phyloP scores from a whole-genome alignment of 306 rosid genomes.

The Ormosia emarginata region DNA sequence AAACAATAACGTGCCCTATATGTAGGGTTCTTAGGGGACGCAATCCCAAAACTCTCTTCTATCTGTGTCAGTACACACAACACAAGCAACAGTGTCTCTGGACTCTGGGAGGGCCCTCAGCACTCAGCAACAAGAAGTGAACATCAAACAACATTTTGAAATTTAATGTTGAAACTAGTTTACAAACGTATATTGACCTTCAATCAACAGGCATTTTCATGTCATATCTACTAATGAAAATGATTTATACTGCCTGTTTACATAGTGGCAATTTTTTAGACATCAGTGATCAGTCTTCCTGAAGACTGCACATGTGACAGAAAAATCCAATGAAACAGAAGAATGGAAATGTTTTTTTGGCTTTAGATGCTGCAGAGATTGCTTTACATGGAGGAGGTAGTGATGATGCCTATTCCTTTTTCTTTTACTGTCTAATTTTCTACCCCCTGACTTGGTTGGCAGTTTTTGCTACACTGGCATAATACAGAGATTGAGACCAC shows the following conservation, averaged over 20 bases:
- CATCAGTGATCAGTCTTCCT: background rate
- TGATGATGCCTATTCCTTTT: background rate
- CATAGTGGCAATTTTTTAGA: background rate
- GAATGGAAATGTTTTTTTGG: background rate
- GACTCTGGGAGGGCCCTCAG: background rate
- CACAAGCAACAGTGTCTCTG: background rate
- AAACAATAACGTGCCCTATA: slow-evolving; percentile 10
- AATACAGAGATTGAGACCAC: slow-evolving; percentile 26
- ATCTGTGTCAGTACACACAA: background rate
- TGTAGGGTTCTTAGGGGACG: slow-evolving; percentile 28
- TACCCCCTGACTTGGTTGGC: slow-evolving; percentile 9
- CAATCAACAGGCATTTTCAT: background rate
- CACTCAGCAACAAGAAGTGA: background rate
- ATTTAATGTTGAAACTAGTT: background rate
- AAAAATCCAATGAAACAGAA: background rate
- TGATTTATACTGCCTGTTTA: background rate
- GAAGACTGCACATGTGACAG: background rate
- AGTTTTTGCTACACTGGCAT: slow-evolving; percentile 30
- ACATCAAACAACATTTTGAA: background rate
- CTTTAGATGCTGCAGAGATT: background rate
- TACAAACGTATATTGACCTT: background rate
- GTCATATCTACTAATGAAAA: background rate
- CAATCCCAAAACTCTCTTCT: background rate
- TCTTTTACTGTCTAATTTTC: background rate
- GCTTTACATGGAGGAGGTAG: background rate